Evolutionary conservation across 2,329 filamentous ascomycete species (phyloP), one percentile per base, ranked within the genome.

Genomic region (Microdochium trichocladiopsis): DNA sequence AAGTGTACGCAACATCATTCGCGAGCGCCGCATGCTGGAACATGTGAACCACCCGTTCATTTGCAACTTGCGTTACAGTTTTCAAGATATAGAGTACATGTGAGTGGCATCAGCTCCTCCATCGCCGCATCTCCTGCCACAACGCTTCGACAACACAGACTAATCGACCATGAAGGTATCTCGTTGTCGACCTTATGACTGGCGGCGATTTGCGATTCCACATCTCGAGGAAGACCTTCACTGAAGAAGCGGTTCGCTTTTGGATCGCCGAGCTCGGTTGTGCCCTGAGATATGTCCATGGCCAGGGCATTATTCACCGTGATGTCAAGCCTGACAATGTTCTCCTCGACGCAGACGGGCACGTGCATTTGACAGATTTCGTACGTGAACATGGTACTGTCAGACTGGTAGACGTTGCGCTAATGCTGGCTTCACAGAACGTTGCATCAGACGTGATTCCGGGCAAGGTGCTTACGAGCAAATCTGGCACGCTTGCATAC

Each of bases 1-100:
- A 71, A 97, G 93, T 67, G 94, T 97, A 55, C 88, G 93, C 64
- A 99, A 99, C 69, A 99, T 99, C 61, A 94, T 99, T 66, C 87
- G 94, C 61, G 94, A 99, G 76, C 84, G 94, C 58, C 86, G 93
- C 67, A 99, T 99, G 94, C 82, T 99, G 65, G 92, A 99, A 73
- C 91, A 97, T 69, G 81, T 99, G 63, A 96, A 96, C 68, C 94
- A 99, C 66, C 91, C 93, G 24, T 99, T 97, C 69, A 88, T 99
- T 61, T 97, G 93, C 76, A 99, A 99, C 71, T 76, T 99, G 76
- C 88, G 94, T 63, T 99, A 97, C 74, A 96, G 92, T 72, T 99
- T 99, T 68, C 94, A 99, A 72, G 94, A 99, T 71, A 91, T 97
- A 62, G 94, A 99, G 71, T 99, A 99, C 72, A 87, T 99, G 90